Evolutionary conservation across 805 yeast species (phyloP), one percentile per base, ranked within the genome.

Genomic region (Blastobotrys muscicola): DNA sequence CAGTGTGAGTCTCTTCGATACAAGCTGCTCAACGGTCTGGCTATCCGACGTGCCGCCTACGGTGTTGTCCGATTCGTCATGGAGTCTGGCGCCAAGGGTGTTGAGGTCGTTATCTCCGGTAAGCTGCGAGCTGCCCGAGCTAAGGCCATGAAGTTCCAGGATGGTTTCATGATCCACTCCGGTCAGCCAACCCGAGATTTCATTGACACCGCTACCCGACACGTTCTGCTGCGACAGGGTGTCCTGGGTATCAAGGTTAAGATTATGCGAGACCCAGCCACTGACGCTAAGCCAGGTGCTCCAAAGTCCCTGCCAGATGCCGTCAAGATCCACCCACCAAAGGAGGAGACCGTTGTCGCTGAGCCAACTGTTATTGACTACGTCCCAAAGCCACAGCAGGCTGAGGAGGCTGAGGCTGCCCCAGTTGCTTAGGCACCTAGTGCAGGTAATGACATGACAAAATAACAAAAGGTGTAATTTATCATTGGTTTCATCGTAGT

Each of bases 21-120:
- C 87, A 92, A 92, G 79, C 82, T 92, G 65, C 84, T 92, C 68
- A 84, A 83, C 76, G 98, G 98, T 79, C 82, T 92, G 68, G 95
- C 97, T 67, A 87, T 92, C 78, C 87, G 98, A 80, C 86, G 98
- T 80, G 98, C 98, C 63, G 97, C 97, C 65, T 92, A 92, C 86
- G 97, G 97, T 86, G 97, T 92, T 62, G 94, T 92, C 76, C 87
- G 98, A 80, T 85, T 80, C 82, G 96, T 94, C 67, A 92, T 92
- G 96, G 97, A 89, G 74, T 86, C 97, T 57, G 98, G 98, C 75
- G 98, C 98, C 70, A 92, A 92, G 85, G 98, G 98, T 89, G 96
- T 94, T 68, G 98, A 92, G 80, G 98, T 92, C 72, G 97, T 92
- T 64, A 85, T 92, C 68, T 87, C 97, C 62, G 98, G 98, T 82